phyloP scores from a whole-genome alignment of 1,139 yeast genomes.

The Yamadazyma aaseri region DNA sequence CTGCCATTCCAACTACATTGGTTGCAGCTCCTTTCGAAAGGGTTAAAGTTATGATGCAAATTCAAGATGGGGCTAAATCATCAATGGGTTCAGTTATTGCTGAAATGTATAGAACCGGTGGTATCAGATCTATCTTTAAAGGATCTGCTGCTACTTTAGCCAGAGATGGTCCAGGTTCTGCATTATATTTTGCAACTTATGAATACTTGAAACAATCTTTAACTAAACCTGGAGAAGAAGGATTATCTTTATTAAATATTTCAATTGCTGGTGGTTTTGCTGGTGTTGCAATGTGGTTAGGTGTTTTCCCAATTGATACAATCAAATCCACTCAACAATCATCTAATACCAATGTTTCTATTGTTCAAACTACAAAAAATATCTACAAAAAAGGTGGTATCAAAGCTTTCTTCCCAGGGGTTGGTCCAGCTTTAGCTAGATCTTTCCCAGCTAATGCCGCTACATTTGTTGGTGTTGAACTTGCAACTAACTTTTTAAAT shows the following conservation, averaged over 20 bases:
- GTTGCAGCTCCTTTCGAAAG: slow-evolving; percentile 98
- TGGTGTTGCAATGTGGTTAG: slow-evolving; percentile 96
- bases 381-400: slow-evolving; percentile 73
- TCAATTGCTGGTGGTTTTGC: slow-evolving; percentile 93
- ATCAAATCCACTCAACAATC: slow-evolving; percentile 85
- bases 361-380: slow-evolving; percentile 63
- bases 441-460: slow-evolving; percentile 99
- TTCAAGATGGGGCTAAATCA: slow-evolving; percentile 55
- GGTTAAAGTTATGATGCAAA: slow-evolving; percentile 89
- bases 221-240: slow-evolving; percentile 54
- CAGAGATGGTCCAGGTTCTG: slow-evolving; percentile 99
- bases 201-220: slow-evolving; percentile 70
- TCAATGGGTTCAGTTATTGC: slow-evolving; percentile 61
- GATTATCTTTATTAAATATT: slow-evolving; percentile 69
- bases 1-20: slow-evolving; percentile 91
- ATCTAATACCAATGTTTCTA: slow-evolving; percentile 56
- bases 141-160: slow-evolving; percentile 92
- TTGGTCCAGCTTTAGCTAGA: slow-evolving; percentile 92
- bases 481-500: slow-evolving; percentile 71
- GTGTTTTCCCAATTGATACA: slow-evolving; percentile 95
- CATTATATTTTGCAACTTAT: slow-evolving; percentile 92
- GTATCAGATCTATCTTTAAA: slow-evolving; percentile 78
- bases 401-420: slow-evolving; percentile 94
- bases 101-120: slow-evolving; percentile 78
- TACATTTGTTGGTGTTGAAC: slow-evolving; percentile 91